A percentile compares a stretch with the other conserved stretches of the same genome.
phyloP scores from a whole-genome alignment of 257 asterid species.

The Cinchona pubescens region DNA sequence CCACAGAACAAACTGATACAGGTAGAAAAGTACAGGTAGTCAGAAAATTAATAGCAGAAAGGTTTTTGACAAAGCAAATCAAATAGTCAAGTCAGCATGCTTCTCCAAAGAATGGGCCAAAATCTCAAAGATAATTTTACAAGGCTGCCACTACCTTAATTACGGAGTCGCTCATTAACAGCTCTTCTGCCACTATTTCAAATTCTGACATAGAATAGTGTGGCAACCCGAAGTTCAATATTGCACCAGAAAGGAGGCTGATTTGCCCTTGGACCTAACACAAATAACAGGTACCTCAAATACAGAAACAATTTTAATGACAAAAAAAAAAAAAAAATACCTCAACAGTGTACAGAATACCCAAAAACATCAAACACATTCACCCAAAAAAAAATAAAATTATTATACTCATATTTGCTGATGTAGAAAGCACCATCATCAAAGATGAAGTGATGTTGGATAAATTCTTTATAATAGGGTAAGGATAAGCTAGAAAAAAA shows the following conservation, averaged over 20 bases:
- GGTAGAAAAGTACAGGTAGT: not conserved
- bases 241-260: constrained; percentile 71
- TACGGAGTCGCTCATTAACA: constrained; percentile 89
- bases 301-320: constrained; percentile 12
- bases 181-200: constrained; percentile 95
- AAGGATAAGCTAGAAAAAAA: too few species aligned
- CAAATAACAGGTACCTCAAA: constrained; percentile 22
- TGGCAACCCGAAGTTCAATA: constrained; percentile 91
- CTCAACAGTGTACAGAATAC: not conserved
- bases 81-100: constrained; percentile 9
- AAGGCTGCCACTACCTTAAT: constrained; percentile 52
- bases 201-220: constrained; percentile 94
- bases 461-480: too few species aligned
- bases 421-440: not conserved
- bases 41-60: not conserved
- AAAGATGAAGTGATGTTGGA: too few species aligned
- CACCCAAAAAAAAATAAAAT: not conserved
- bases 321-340: too few species aligned
- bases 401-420: not conserved
- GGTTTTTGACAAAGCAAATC: not conserved
- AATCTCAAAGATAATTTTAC: not conserved
- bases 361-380: not conserved
- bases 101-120: not conserved
- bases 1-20: not conserved
- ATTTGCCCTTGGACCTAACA: constrained; percentile 96